Evolutionary conservation across 257 asterid genomes (phyloP).

Genomic region (Dorcoceras hygrometricum): DNA sequence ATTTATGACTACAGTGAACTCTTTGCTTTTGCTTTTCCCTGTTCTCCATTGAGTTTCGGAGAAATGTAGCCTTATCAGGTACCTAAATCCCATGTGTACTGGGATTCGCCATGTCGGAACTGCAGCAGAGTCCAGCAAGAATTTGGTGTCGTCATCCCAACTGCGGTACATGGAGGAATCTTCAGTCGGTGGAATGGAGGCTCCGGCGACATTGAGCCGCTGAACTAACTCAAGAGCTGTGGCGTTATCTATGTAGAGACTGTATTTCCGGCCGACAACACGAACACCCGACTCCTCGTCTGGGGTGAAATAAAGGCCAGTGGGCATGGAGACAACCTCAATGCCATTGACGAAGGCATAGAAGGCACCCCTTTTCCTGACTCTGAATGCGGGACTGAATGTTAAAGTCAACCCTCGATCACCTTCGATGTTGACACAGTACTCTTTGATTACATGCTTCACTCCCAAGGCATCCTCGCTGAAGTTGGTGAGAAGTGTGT

Average conservation of each 20-base stretch:
- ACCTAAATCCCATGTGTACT: conserved; percentile 58
- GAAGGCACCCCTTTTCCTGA: conserved; percentile 27
- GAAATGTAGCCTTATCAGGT: conserved; percentile 63
- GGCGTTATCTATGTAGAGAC: conserved; percentile 55
- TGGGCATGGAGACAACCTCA: conserved; percentile 50
- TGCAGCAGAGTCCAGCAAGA: conserved; percentile 37
- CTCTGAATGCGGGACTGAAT: conserved; percentile 32
- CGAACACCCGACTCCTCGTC: conserved; percentile 37
- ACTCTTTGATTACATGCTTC: conserved; percentile 39
- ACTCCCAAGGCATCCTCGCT: conserved; percentile 24
- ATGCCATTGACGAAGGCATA: conserved; percentile 45
- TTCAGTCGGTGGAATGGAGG: conserved; percentile 46
- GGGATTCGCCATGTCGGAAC: conserved; percentile 49
- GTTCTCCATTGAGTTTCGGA: conserved; percentile 33
- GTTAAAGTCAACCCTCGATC: conserved; percentile 27
- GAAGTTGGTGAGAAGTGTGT: conserved; percentile 43
- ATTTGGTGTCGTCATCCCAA: conserved; percentile 50
- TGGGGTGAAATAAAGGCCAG: conserved; percentile 47
- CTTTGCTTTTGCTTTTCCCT: conserved; percentile 24
- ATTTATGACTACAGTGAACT: conserved; percentile 42
- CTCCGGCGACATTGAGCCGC: conserved; percentile 56
- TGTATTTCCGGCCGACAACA: conserved; percentile 40
- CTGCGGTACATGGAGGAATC: conserved; percentile 51
- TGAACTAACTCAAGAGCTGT: conserved; percentile 64
- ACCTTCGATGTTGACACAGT: conserved; percentile 31